Conservation (phyloP, 1,284 basidiomycete genomes). For the Paramarasmius palmivorus region DNA sequence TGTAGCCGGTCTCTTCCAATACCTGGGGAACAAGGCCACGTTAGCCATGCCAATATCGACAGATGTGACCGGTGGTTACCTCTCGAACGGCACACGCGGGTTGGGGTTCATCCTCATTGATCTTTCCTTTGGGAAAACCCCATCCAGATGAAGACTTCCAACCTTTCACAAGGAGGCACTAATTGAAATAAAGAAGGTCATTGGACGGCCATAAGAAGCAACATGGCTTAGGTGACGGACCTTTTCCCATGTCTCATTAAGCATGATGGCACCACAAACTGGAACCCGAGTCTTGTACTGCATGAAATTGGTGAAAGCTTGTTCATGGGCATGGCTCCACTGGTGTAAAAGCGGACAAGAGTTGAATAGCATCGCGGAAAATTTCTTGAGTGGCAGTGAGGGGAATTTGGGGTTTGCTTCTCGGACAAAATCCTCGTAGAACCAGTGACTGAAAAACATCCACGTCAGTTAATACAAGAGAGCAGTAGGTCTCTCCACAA, state of each 20-base stretch:
- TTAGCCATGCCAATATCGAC: constrained; percentile 11
- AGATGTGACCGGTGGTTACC: constrained; percentile 44
- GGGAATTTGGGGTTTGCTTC: constrained; percentile 88
- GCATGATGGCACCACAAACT: constrained; percentile 97
- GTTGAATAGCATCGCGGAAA: constrained; percentile 91
- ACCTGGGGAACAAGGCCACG: constrained; percentile 47
- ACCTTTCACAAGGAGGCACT: constrained; percentile 95
- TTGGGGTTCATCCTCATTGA: constrained; percentile 90
- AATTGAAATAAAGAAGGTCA: constrained; percentile 9
- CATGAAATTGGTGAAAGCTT: constrained; percentile 84
- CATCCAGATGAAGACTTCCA: constrained; percentile 97
- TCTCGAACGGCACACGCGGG: constrained; percentile 88
- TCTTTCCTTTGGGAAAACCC: constrained; percentile 99
- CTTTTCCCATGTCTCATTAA: constrained; percentile 92
- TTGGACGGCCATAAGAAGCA: background rate
- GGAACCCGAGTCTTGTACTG: constrained; percentile 97
- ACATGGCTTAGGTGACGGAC: constrained; percentile 40
- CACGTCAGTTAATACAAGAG: constrained; percentile 13
- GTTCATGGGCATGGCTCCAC: constrained; percentile 79
- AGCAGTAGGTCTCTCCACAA: constrained; percentile 14
- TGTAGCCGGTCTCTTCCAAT: constrained; percentile 92
- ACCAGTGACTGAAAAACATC: constrained; percentile 82
- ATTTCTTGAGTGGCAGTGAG: constrained; percentile 86
- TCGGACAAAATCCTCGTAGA: constrained; percentile 98
- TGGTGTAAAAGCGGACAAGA: constrained; percentile 80